These are phyloP conservation scores for Sphaerosporella brunnea DNA, from an alignment of 495 filamentous ascomycete species.

Conservation along the genomic window DNA sequence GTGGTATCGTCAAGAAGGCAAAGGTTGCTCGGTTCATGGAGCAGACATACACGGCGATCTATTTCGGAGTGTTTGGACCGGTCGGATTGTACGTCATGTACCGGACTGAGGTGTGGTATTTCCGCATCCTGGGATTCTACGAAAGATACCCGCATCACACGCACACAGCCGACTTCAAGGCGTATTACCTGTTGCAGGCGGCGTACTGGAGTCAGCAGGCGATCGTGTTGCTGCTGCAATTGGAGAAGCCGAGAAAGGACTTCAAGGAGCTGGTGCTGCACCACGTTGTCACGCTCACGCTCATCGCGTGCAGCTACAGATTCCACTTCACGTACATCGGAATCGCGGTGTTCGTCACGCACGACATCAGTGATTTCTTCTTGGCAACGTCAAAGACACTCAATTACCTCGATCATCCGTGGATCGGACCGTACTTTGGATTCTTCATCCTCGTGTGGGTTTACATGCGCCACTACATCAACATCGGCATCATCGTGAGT, in stretches of 20 bases:
- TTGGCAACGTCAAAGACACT: slow-evolving; percentile 90
- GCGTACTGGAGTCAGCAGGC: slow-evolving; percentile 94
- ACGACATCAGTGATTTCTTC: slow-evolving; percentile 94
- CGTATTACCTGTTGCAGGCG: slow-evolving; percentile 89
- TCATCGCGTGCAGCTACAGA: slow-evolving; percentile 80
- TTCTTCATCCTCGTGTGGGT: slow-evolving; percentile 73
- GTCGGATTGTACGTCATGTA: slow-evolving; percentile 86
- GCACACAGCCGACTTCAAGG: slow-evolving; percentile 78
- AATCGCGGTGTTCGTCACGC: slow-evolving; percentile 90
- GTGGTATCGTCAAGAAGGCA: slow-evolving; percentile 50
- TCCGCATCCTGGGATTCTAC: slow-evolving; percentile 81
- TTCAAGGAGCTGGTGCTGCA: slow-evolving; percentile 90
- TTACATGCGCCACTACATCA: slow-evolving; percentile 83
- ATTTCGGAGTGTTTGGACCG: slow-evolving; percentile 74
- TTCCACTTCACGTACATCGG: slow-evolving; percentile 98
- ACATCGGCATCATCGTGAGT: slow-evolving; percentile 70
- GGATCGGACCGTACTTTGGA: slow-evolving; percentile 68
- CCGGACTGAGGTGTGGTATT: slow-evolving; percentile 87
- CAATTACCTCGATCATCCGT: slow-evolving; percentile 69
- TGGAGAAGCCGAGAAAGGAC: slow-evolving; percentile 93
- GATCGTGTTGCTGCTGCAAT: slow-evolving; percentile 68
- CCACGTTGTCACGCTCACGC: slow-evolving; percentile 77
- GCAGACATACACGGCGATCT: slow-evolving; percentile 91
- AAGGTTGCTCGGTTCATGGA: slow-evolving; percentile 95
- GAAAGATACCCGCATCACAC: slow-evolving; percentile 75